Evolutionary conservation across 2,329 filamentous ascomycete species (phyloP), one percentile per base, ranked within the genome.

Genomic region (Tricladium varicosporioides): DNA sequence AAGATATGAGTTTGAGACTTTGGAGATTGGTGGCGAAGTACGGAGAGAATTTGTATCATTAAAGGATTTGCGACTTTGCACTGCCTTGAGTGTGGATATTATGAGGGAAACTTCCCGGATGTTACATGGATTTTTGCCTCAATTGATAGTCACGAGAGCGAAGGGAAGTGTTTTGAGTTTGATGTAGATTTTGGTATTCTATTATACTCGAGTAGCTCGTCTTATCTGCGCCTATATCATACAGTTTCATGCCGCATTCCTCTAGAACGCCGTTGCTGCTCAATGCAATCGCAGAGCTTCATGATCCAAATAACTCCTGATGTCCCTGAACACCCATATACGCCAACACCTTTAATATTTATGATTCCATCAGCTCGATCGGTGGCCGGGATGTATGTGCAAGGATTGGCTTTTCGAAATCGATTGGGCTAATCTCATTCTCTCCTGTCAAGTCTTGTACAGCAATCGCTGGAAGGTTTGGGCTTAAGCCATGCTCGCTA

Each of bases 381-480:
- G 85, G 85, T 18, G 86, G 86, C 50, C 84, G 76, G 1, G 80
- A 63, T 2, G 86, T 88, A 65, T 87, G 82, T 19, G 81, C 80
- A 73, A 80, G 69, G 60, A 85, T 81, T 16, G 80, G 76, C 65
- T 75, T 78, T 18, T 65, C 59, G 55, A 69, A 54, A 43, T 76
- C 70, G 50, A 78, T 64, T 14, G 77, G 73, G 68, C 76, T 76
- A 60, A 78, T 67, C 40, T 68, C 60, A 50, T 65, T 59, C 44
- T 78, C 78, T 59, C 77, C 79, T 13, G 84, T 86, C 77, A 85
- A 83, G 67, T 88, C 85, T 65, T 88, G 83, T 11, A 88, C 84
- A 40, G 82, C 80, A 59, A 88, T 86, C 40, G 83, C 84, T 2
- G 86, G 86, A 65, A 88, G 71, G 48, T 79, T 76, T 5, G 82